Conservation (phyloP, 805 yeast genomes). For the Komagataella ulmi region DNA sequence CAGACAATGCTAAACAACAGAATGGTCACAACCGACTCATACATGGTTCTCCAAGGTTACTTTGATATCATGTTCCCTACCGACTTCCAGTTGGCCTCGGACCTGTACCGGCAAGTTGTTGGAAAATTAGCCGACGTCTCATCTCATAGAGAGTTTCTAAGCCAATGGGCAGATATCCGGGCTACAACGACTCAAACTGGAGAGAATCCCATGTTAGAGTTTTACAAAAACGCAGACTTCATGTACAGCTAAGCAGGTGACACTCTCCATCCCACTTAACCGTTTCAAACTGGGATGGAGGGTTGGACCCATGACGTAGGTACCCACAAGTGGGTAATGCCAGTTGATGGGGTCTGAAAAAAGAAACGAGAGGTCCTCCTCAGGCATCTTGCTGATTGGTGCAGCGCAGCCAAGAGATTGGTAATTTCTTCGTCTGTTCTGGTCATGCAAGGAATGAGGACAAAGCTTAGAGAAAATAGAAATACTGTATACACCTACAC, state of each 20-base stretch:
- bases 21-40: conserved; percentile 59
- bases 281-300: not conserved
- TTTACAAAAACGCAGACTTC: conserved; percentile 66
- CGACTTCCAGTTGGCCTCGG: conserved; percentile 49
- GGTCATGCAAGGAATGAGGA: not conserved
- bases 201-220: conserved; percentile 73
- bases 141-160: conserved; percentile 52
- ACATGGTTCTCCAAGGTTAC: conserved; percentile 76
- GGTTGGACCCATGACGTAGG: not conserved
- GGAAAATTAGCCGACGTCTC: conserved; percentile 43
- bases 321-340: not conserved
- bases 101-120: conserved; percentile 47
- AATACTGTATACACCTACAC: no score
- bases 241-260: conserved; percentile 24
- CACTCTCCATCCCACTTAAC: not conserved
- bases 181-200: conserved; percentile 62
- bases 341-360: not conserved
- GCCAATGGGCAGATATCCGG: conserved; percentile 57
- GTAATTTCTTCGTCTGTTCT: no score
- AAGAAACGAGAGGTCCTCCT: not conserved
- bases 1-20: conserved; percentile 58
- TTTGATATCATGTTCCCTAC: conserved; percentile 85
- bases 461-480: not conserved
- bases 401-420: not conserved
- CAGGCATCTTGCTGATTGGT: not conserved